Base-by-base conservation (phyloP, 805 yeast species). In the Candida anglica region DNA sequence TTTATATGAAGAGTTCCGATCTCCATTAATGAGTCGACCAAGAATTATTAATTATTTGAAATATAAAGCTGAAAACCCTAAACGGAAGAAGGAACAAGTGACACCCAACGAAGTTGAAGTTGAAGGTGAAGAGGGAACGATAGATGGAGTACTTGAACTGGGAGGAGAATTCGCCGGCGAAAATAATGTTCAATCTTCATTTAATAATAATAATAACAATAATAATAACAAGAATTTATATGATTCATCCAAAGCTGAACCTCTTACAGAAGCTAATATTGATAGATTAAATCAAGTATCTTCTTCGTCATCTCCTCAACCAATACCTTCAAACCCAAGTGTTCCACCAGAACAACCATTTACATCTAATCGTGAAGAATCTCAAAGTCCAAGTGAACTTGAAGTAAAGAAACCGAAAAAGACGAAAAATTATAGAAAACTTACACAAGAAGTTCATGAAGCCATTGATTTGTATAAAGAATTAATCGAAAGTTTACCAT, bases 1-100 rank as follows among this genome's bases (percentile, higher is more conserved):
- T 3, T 60, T 77, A 40, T 93, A 91, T 56, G 86, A 84, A 44
- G 66, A 67, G 18, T 93, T 91, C 52, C 72, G 98, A 48, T 77
- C 73, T 24, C 95, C 95, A 4, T 69, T 91, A 30, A 61, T 75
- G 34, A 63, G 71, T 27, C 67, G 83, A 44, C 79, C 83, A 10
- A 68, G 82, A 38, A 73, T 88, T 21, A 63, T 79, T 25, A 79
- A 74, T 46, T 85, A 82, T 56, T 63, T 85, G 61, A 73, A 74
- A 41, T 74, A 71, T 42, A 75, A 80, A 55, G 76, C 75, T 2
- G 74, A 66, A 39, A 58, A 64, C 40, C 66, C 68, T 4, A 48
- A 43, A 16, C 43, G 38, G 19, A 18, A 29, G n/a, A 14, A 6
- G n/a, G 32, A 29, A 13, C 15, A 14, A 15, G 17, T 11, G 25